A percentile compares a stretch with the other conserved stretches of the same genome.
Evolutionary conservation across 2,329 filamentous ascomycete species (phyloP).

Genomic region (Claviceps maximensis): DNA sequence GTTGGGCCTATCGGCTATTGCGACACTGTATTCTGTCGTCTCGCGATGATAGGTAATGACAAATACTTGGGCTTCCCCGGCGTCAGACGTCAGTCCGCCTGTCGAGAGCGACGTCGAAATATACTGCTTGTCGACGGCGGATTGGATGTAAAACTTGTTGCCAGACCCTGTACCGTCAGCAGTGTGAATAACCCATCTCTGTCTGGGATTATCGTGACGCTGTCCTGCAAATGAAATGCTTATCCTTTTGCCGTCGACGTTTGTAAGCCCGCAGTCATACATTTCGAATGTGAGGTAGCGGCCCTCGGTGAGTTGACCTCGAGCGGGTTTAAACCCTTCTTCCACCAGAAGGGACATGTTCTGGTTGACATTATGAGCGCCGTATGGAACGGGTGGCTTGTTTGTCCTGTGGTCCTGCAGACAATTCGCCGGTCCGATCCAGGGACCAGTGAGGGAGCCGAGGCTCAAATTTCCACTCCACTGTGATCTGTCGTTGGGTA

Average conservation of each 20-base stretch:
- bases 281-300: conserved; percentile 37
- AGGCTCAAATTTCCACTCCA: conserved; percentile 8
- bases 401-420: conserved; percentile 5
- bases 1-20: neutral
- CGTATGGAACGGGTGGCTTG: conserved; percentile 8
- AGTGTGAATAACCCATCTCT: conserved; percentile 36
- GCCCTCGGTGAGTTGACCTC: conserved; percentile 38
- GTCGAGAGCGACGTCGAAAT: conserved; percentile 28
- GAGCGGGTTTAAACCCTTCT: conserved; percentile 37
- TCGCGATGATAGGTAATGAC: conserved; percentile 2
- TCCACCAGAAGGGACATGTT: conserved; percentile 65
- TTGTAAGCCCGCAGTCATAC: conserved; percentile 25
- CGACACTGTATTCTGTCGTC: conserved; percentile 4
- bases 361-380: conserved; percentile 45
- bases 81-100: conserved; percentile 7
- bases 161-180: conserved; percentile 14
- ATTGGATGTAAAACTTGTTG: conserved; percentile 12
- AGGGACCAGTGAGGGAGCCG: conserved; percentile 9
- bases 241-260: conserved; percentile 15
- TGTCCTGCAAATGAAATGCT: conserved; percentile 4
- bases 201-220: conserved; percentile 25
- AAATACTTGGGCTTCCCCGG: conserved; percentile 6
- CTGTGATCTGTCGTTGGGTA: conserved; percentile 2
- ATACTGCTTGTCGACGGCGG: conserved; percentile 14
- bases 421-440: conserved; percentile 10